A percentile compares a stretch with the other conserved stretches of the same genome.
phyloP scores from a whole-genome alignment of 169 alveolate genomes.

The Plasmodium yoelii region DNA sequence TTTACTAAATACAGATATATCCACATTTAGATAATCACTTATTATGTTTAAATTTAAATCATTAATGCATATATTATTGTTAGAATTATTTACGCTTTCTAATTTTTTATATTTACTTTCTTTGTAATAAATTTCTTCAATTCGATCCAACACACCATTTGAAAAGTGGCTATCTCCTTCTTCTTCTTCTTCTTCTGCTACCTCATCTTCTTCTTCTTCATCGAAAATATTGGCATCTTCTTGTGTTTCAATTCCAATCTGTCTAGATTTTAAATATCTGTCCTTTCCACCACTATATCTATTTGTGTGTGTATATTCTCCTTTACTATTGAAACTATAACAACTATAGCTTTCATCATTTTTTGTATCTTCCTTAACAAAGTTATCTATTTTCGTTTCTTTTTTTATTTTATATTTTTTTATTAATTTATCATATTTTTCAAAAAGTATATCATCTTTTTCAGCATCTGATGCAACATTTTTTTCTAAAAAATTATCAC shows the following conservation, averaged over 20 bases:
- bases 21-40: constrained; percentile 70
- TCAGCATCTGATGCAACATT: constrained; percentile 3
- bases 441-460: constrained; percentile 24
- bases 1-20: constrained; percentile 60
- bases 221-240: neutral
- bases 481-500: neutral
- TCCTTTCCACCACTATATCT: too few species aligned
- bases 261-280: too few species aligned
- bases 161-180: constrained; percentile 7
- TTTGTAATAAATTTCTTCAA: constrained; percentile 60
- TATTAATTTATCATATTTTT: constrained; percentile 48
- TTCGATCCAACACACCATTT: constrained; percentile 33
- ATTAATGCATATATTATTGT: constrained; percentile 47
- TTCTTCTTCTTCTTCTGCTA: neutral
- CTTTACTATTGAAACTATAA: constrained; percentile 27
- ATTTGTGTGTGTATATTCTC: neutral
- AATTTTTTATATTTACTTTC: constrained; percentile 38
- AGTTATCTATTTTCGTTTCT: neutral
- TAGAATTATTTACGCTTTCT: constrained; percentile 42
- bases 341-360: constrained; percentile 3
- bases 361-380: neutral
- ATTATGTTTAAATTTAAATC: constrained; percentile 49
- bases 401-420: constrained; percentile 6
- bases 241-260: neutral
- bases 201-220: too few species aligned